Conservation (phyloP, 2,329 filamentous ascomycete genomes). For the Pseudocercospora vitis region DNA sequence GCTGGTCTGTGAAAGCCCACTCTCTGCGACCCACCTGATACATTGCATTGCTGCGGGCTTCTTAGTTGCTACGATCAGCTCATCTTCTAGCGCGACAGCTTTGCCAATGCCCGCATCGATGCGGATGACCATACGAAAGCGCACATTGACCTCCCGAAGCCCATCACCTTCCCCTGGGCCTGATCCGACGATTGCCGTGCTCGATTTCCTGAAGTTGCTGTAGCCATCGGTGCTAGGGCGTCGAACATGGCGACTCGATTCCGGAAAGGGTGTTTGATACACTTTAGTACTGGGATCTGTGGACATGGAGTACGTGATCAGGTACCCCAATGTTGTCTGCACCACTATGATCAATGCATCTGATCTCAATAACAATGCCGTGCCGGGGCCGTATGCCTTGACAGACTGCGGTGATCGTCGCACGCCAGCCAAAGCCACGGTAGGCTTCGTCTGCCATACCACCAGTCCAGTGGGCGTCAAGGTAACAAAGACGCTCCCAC, state of each 20-base stretch:
- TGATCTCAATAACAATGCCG: constrained; percentile 79
- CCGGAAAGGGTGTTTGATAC: constrained; percentile 78
- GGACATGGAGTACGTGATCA: constrained; percentile 92
- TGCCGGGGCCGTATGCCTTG: constrained; percentile 79
- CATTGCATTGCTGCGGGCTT: constrained; percentile 96
- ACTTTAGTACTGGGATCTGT: constrained; percentile 79
- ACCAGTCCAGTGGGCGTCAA: constrained; percentile 82
- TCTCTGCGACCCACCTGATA: constrained; percentile 90
- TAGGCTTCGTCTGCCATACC: constrained; percentile 96
- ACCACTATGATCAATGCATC: constrained; percentile 91
- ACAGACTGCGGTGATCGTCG: constrained; percentile 79
- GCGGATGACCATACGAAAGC: constrained; percentile 96
- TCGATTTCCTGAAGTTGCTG: constrained; percentile 29
- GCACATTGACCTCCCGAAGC: constrained; percentile 81
- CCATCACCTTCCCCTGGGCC: constrained; percentile 80
- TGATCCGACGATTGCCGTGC: constrained; percentile 36
- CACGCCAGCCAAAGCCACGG: constrained; percentile 81
- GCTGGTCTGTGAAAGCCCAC: constrained; percentile 76
- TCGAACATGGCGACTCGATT: constrained; percentile 46
- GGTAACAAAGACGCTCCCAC: constrained; percentile 80
- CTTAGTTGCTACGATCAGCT: constrained; percentile 84
- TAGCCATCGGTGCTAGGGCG: constrained; percentile 51
- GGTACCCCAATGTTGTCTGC: constrained; percentile 78
- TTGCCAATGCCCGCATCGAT: constrained; percentile 92
- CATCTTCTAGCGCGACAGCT: constrained; percentile 85